These are phyloP conservation scores for Rhodamnia rubescens DNA, from an alignment of 345 rosid species.

Conservation along the genomic window DNA sequence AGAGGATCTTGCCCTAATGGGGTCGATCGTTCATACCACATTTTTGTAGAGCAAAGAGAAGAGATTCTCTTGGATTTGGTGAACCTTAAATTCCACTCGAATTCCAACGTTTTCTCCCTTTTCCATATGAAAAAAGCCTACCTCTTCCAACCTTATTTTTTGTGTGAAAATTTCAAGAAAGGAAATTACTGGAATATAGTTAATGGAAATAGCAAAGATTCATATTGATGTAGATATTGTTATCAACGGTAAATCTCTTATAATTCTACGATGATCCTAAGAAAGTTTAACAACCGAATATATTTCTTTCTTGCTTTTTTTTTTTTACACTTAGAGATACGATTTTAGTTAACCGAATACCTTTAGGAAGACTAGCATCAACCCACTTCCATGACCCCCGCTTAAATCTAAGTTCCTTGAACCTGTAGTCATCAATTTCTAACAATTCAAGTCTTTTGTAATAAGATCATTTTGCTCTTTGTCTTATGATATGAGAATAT, in stretches of 20 bases:
- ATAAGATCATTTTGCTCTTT: background rate
- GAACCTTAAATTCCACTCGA: background rate
- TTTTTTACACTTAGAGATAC: background rate
- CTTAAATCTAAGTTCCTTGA: background rate
- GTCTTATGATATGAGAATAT: background rate
- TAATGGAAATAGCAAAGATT: background rate
- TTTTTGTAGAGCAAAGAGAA: background rate
- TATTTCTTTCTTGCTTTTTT: background rate
- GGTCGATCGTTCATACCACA: background rate
- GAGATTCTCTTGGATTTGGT: background rate
- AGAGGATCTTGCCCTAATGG: background rate
- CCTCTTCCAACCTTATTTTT: background rate
- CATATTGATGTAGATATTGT: background rate
- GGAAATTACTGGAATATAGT: background rate
- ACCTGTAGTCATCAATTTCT: background rate
- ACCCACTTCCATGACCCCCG: background rate
- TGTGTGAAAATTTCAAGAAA: background rate
- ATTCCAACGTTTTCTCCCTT: background rate
- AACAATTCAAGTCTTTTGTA: background rate
- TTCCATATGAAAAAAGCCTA: background rate
- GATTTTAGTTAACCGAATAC: background rate
- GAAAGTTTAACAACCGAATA: background rate
- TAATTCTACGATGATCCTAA: background rate
- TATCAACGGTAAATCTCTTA: background rate
- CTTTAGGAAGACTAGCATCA: background rate